phyloP scores from a whole-genome alignment of 768 basidiomycete genomes.

The Calocybe indica region DNA sequence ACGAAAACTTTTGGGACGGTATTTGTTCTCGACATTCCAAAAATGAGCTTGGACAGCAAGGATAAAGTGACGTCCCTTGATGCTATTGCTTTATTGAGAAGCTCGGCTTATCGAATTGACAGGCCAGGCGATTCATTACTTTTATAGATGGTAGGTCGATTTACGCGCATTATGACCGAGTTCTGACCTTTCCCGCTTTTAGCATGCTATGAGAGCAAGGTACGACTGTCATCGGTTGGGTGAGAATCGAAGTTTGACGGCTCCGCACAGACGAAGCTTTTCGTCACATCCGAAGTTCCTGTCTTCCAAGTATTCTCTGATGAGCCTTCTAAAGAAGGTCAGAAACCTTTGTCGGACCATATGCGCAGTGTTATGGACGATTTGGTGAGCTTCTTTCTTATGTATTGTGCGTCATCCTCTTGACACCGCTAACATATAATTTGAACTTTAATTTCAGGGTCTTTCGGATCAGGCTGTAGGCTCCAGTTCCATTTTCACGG shows the following conservation, averaged over 20 bases:
- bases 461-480: conserved; percentile 73
- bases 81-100: neutral
- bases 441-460: conserved; percentile 42
- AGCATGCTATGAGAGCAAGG: conserved; percentile 93
- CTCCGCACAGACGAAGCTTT: conserved; percentile 71
- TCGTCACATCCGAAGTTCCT: conserved; percentile 89
- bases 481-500: conserved; percentile 84
- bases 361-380: conserved; percentile 96
- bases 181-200: conserved; percentile 1
- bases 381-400: conserved; percentile 43
- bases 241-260: neutral
- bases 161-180: neutral
- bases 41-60: conserved; percentile 82
- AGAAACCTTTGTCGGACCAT: conserved; percentile 59
- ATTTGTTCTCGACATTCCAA: conserved; percentile 82
- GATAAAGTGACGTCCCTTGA: conserved; percentile 54
- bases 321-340: conserved; percentile 35
- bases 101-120: neutral
- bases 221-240: conserved; percentile 15
- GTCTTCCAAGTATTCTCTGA: conserved; percentile 88
- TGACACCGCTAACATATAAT: neutral
- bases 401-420: conserved; percentile 8
- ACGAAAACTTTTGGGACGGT: conserved; percentile 84
- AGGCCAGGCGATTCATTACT: conserved; percentile 95
- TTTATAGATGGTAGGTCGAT: conserved; percentile 79